Evolutionary conservation across 2,329 filamentous ascomycete genomes (phyloP).

Genomic region (Seiridium unicorne): DNA sequence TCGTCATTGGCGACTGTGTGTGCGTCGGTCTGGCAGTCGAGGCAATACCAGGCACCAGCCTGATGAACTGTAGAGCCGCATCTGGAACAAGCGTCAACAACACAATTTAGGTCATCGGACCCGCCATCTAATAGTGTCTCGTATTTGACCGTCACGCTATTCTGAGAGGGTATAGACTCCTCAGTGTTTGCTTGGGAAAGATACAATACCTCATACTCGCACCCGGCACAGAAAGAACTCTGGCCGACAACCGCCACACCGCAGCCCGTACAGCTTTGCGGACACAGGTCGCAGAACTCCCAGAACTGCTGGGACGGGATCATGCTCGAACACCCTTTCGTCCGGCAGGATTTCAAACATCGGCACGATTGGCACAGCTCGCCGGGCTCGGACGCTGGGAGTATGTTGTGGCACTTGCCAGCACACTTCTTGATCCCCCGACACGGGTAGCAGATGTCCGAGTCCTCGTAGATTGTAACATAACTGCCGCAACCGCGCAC

Average conservation of each 20-base stretch:
- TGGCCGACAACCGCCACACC: background rate
- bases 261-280: background rate
- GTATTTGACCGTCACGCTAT: no score
- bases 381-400: background rate
- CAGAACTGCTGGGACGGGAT: background rate
- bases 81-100: no score
- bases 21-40: background rate
- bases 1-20: background rate
- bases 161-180: no score
- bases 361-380: background rate
- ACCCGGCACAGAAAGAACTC: background rate
- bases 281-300: background rate
- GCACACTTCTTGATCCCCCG: background rate
- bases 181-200: no score
- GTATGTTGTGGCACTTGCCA: background rate
- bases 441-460: background rate
- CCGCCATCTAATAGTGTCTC: no score
- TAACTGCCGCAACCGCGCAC: background rate
- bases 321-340: background rate
- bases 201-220: no score
- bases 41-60: background rate
- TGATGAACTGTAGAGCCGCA: no score
- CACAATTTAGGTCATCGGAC: no score
- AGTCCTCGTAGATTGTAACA: background rate
- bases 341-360: background rate